Evolutionary conservation across 2,329 filamentous ascomycete species (phyloP).

Genomic region (Fusarium lyarnte): DNA sequence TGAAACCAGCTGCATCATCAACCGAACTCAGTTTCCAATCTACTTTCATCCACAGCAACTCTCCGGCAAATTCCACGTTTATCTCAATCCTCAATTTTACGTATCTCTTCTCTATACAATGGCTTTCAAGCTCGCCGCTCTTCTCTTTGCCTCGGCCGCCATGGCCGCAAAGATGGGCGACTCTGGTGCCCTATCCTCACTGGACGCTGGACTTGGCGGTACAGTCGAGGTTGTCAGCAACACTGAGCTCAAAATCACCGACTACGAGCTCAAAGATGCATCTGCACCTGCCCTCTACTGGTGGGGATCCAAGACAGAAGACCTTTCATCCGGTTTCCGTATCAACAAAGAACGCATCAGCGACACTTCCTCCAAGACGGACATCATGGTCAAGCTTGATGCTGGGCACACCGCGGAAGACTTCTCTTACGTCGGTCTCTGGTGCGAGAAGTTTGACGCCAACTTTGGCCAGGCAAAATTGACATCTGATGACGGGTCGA

Average conservation of each 20-base stretch:
- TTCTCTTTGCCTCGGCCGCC: background rate
- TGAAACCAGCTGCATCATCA: background rate
- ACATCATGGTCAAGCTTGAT: background rate
- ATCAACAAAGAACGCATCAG: background rate
- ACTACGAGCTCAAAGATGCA: background rate
- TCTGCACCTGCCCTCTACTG: slow-evolving; percentile 1
- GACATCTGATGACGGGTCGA: background rate
- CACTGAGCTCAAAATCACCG: background rate
- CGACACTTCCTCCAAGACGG: background rate
- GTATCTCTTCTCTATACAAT: background rate
- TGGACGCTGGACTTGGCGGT: background rate
- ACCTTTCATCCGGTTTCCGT: background rate
- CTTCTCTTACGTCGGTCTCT: background rate
- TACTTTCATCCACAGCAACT: background rate
- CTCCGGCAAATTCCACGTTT: background rate
- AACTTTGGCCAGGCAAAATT: background rate
- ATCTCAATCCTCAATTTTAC: background rate
- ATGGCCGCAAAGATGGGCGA: background rate
- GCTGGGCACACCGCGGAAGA: background rate
- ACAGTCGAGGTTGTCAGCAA: background rate
- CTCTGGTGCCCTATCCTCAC: background rate
- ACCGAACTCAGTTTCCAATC: background rate
- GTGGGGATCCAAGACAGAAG: background rate
- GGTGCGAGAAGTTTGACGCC: background rate
- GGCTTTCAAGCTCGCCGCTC: background rate